A percentile compares a stretch with the other conserved stretches of the same genome.
Evolutionary conservation across 495 filamentous ascomycete genomes (phyloP).

Genomic region (Neurospora sp.): DNA sequence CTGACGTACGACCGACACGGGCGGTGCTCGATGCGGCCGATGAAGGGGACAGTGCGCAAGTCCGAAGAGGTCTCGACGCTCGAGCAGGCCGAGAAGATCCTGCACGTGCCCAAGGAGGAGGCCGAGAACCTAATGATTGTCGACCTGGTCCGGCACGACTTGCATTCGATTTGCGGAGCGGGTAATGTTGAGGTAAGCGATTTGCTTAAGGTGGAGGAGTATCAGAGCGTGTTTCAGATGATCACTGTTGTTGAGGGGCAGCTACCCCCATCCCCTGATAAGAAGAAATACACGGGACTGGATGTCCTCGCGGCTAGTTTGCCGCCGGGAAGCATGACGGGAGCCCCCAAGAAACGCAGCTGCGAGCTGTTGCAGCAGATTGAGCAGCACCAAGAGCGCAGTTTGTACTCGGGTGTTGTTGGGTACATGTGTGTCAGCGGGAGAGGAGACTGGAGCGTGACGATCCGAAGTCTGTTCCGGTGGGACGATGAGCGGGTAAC

Average conservation of each 20-base stretch:
- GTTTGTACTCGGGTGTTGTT: conserved; percentile 79
- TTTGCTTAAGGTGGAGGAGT: conserved; percentile 80
- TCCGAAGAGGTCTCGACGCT: conserved; percentile 45
- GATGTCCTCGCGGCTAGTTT: conserved; percentile 69
- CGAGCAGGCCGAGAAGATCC: conserved; percentile 54
- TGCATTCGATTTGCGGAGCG: conserved; percentile 68
- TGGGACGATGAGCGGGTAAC: conserved; percentile 44
- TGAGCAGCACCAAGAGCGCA: conserved; percentile 55
- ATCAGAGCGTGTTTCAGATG: conserved; percentile 81
- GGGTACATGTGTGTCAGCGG: conserved; percentile 85
- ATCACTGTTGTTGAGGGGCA: conserved; percentile 74
- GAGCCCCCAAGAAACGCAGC: conserved; percentile 82
- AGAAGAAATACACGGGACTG: conserved; percentile 43
- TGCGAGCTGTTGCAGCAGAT: conserved; percentile 68
- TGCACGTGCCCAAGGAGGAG: conserved; percentile 74
- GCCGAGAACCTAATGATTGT: conserved; percentile 99
- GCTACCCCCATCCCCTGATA: conserved; percentile 27
- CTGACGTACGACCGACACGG: conserved; percentile 56
- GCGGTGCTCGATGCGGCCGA: conserved; percentile 61
- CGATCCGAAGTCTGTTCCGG: conserved; percentile 70
- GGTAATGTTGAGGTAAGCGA: conserved; percentile 56
- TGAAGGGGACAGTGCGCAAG: conserved; percentile 91
- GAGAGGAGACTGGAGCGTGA: conserved; percentile 76
- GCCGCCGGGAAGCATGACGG: conserved; percentile 91
- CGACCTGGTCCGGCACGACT: conserved; percentile 84